Evolutionary conservation across 208 protist species (phyloP), one percentile per base, ranked within the genome.

Genomic region (Leishmania major): DNA sequence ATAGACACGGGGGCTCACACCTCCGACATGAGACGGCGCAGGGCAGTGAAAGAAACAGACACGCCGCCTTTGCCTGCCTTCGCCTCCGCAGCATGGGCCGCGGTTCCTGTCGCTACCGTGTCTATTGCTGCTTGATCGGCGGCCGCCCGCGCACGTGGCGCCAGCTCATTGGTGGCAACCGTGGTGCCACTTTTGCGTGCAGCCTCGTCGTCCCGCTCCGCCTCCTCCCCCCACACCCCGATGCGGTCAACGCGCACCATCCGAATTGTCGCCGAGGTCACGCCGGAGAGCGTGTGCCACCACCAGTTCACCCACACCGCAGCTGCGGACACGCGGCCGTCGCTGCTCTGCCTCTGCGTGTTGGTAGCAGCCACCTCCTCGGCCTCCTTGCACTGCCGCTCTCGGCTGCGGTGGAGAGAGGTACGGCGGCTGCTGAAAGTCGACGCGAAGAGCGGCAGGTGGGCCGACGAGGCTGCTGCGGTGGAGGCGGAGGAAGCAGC

Each of bases 11-110:
- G 74, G 0, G 45, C 77, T 28, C 78, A 86, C 31, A 79, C 82
- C 13, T 79, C 78, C 37, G 78, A 53, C 82, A 86, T 86, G 13
- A 86, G 43, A 2, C 37, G 78, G 13, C 78, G 82, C 73, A 86
- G 49, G 35, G 78, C 78, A 15, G 78, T 72, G 47, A 82, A 71
- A 37, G 78, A 79, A 53, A 86, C 78, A 35, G 78, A 79, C 37
- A 86, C 77, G 62, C 28, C 73, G 8, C 6, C 10, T n/a, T 53
- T n/a, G 49, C 31, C 49, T 37, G n/a, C 73, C 47, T 17, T 53
- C n/a, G 25, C 35, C 53, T 66, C 75, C 53, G 8, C 40, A 51
- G 37, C 15, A 22, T 25, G 6, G 2, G 37, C 2, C 40, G 19
- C 40, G 35, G 69, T 7, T 31, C 4, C 6, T 73, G 35, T 28